A percentile compares a stretch with the other conserved stretches of the same genome.
phyloP scores from a whole-genome alignment of 345 rosid genomes.

The Erysimum cheiranthoides region DNA sequence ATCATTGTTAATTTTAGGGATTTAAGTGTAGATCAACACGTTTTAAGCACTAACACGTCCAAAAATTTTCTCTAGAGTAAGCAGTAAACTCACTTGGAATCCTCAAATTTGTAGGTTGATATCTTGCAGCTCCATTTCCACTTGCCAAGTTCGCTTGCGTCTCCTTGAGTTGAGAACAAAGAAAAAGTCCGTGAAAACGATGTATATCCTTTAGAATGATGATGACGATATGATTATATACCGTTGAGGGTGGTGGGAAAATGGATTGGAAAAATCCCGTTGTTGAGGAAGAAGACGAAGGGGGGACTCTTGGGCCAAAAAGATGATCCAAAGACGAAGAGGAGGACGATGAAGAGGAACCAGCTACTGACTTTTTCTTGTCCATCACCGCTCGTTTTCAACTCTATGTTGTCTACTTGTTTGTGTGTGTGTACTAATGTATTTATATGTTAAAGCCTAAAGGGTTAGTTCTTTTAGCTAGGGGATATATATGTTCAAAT shows the following conservation, averaged over 20 bases:
- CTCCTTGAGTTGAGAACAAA: conserved; percentile 39
- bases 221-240: conserved; percentile 12
- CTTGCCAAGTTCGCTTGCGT: conserved; percentile 46
- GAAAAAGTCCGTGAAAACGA: background rate
- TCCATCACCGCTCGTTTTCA: conserved; percentile 40
- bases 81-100: conserved; percentile 36
- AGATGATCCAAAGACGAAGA: conserved; percentile 44
- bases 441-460: conserved; percentile 18
- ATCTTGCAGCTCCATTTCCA: conserved; percentile 48
- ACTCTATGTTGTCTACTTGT: conserved; percentile 12
- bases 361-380: conserved; percentile 43
- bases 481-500: conserved; percentile 1
- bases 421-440: background rate
- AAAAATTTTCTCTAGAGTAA: background rate
- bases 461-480: conserved; percentile 31
- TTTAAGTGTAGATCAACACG: background rate
- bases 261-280: conserved; percentile 46
- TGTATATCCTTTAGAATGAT: background rate
- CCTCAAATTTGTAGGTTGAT: conserved; percentile 50
- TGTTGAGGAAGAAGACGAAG: conserved; percentile 44
- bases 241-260: conserved; percentile 44
- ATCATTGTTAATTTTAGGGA: background rate
- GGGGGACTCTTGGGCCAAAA: conserved; percentile 46
- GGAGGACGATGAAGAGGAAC: conserved; percentile 42
- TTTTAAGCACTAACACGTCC: background rate